Evolutionary conservation across 257 asterid species (phyloP).

Genomic region (Solanum peruvianum): DNA sequence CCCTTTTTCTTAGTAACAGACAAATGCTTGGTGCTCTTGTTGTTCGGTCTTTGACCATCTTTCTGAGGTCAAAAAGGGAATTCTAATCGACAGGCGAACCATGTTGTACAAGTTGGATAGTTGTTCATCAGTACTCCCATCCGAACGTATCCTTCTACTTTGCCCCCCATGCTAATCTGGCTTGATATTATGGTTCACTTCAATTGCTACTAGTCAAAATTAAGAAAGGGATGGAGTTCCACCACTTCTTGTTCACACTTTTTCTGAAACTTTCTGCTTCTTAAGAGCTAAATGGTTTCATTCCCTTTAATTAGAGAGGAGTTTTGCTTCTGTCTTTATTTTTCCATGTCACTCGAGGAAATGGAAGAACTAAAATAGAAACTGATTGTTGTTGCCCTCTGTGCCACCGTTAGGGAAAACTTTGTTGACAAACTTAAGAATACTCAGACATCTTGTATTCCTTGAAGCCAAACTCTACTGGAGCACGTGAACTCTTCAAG

Average conservation of each 20-base stretch:
- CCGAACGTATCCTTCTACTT: conserved; percentile 68
- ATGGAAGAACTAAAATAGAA: background rate
- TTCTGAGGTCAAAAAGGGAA: conserved; percentile 29
- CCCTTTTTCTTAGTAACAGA: conserved; percentile 32
- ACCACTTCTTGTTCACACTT: background rate
- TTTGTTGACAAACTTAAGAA: conserved; percentile 26
- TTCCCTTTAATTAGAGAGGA: background rate
- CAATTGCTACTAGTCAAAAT: background rate
- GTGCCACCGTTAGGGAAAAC: background rate
- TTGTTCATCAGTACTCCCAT: conserved; percentile 48
- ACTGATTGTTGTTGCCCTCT: background rate
- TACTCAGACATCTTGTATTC: conserved; percentile 54
- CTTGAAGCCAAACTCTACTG: conserved; percentile 52
- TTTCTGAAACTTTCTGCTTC: background rate
- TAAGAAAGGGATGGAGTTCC: background rate
- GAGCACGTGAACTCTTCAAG: conserved; percentile 51
- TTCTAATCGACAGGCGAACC: conserved; percentile 44
- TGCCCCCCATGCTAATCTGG: conserved; percentile 7
- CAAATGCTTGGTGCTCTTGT: conserved; percentile 33
- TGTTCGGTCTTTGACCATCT: conserved; percentile 38
- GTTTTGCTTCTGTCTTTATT: background rate
- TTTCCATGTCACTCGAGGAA: background rate
- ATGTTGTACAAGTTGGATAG: conserved; percentile 48
- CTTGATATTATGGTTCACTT: background rate
- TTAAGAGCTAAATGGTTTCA: background rate